A percentile compares a stretch with the other conserved stretches of the same genome.
Conservation (phyloP, 768 basidiomycete genomes). For the Suillus occidentalis region DNA sequence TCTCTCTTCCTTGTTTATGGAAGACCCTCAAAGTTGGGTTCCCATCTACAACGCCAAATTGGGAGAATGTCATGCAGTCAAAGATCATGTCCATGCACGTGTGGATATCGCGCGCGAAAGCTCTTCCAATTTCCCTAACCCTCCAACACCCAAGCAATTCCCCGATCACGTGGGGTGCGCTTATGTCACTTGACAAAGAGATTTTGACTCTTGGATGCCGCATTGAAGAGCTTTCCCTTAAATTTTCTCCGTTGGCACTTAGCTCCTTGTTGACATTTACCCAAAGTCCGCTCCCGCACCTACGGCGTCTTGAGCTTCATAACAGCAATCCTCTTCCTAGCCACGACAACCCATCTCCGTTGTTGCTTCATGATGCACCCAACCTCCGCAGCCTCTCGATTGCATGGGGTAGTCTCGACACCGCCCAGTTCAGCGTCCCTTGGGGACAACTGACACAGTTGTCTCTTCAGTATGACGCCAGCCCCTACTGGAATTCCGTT, state of each 20-base stretch:
- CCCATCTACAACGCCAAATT: constrained; percentile 19
- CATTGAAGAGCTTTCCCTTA: constrained; percentile 19
- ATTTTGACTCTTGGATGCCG: constrained; percentile 25
- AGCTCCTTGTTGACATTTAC: constrained; percentile 28
- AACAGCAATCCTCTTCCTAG: constrained; percentile 26
- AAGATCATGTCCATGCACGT: constrained; percentile 28
- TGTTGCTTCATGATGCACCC: constrained; percentile 27
- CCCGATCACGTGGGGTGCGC: constrained; percentile 25
- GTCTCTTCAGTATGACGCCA: constrained; percentile 29
- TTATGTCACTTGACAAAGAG: constrained; percentile 31
- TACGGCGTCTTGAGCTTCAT: constrained; percentile 27
- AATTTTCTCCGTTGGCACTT: constrained; percentile 26
- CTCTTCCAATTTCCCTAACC: constrained; percentile 27
- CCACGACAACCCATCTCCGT: constrained; percentile 25
- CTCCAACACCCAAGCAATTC: constrained; percentile 25
- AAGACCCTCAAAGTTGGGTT: constrained; percentile 23
- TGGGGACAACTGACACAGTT: constrained; percentile 30
- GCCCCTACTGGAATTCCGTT: constrained; percentile 28
- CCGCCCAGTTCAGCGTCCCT: constrained; percentile 25
- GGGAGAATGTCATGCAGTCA: constrained; percentile 27
- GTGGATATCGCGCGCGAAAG: constrained; percentile 31
- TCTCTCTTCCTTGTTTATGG: constrained; percentile 30
- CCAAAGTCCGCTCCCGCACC: constrained; percentile 22
- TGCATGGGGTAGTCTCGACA: constrained; percentile 30
- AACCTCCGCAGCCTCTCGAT: constrained; percentile 27